phyloP scores from a whole-genome alignment of 352 stramenopile species.

The Aphanomyces cochlioides region DNA sequence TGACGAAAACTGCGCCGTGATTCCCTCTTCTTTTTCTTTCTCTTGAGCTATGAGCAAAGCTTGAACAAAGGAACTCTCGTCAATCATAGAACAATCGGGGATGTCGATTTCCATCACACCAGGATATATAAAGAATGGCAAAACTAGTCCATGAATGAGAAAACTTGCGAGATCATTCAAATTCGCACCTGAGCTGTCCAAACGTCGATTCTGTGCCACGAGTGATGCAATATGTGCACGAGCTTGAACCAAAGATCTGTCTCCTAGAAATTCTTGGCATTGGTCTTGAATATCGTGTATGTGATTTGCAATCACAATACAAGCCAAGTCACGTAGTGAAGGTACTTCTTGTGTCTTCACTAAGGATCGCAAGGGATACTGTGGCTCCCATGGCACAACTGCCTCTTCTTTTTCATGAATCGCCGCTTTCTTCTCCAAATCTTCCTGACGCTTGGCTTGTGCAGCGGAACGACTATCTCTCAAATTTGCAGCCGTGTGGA shows the following conservation, averaged over 20 bases:
- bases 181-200: neutral
- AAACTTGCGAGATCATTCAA: neutral
- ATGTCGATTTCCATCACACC: conserved; percentile 79
- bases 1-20: conserved; percentile 44
- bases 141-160: conserved; percentile 36
- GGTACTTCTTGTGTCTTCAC: conserved; percentile 49
- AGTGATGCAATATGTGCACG: conserved; percentile 50
- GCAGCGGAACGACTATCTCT: conserved; percentile 57
- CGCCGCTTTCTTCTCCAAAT: conserved; percentile 42
- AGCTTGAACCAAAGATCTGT: conserved; percentile 54
- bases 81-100: conserved; percentile 75
- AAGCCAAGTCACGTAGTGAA: conserved; percentile 50
- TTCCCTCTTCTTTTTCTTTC: conserved; percentile 42
- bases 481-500: conserved; percentile 57
- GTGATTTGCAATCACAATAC: conserved; percentile 54
- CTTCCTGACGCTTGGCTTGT: conserved; percentile 51
- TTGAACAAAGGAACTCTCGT: conserved; percentile 56
- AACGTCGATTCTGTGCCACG: conserved; percentile 32
- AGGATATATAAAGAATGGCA: conserved; percentile 77
- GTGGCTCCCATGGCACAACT: neutral
- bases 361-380: conserved; percentile 23
- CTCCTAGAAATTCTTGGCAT: conserved; percentile 67
- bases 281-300: conserved; percentile 52
- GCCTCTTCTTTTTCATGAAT: conserved; percentile 34
- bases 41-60: conserved; percentile 33